A percentile compares a stretch with the other conserved stretches of the same genome.
These are phyloP conservation scores for Sporormia fimetaria DNA, from an alignment of 495 filamentous ascomycete genomes.

Conservation along the genomic window DNA sequence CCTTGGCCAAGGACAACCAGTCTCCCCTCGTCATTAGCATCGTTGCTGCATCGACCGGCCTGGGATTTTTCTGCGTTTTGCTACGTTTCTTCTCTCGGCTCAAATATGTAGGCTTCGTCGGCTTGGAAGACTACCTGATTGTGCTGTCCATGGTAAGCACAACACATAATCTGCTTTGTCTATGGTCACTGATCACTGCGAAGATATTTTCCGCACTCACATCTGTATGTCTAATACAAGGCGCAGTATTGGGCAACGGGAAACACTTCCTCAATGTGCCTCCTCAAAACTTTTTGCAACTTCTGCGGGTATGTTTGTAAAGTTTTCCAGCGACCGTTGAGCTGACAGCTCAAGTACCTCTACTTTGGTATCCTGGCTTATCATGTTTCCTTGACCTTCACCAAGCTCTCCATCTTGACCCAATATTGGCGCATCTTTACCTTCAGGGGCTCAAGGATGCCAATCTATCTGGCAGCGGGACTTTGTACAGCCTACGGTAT, in stretches of 20 bases:
- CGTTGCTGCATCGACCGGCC: no score
- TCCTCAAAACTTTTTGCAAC: background rate
- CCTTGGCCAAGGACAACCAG: no score
- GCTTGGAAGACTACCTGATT: conserved; percentile 9
- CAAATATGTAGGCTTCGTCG: background rate
- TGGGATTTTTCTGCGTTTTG: conserved; percentile 2
- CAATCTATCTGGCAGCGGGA: conserved; percentile 11
- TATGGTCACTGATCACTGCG: background rate
- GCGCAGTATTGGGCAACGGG: conserved; percentile 1
- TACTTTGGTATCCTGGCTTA: conserved; percentile 8
- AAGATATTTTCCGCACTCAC: background rate
- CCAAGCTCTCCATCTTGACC: conserved; percentile 8
- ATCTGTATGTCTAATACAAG: background rate
- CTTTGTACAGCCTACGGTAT: conserved; percentile 7
- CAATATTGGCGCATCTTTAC: conserved; percentile 11
- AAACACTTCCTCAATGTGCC: conserved; percentile 2
- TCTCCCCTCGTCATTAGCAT: no score
- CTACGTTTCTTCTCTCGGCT: conserved; percentile 11
- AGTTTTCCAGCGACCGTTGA: background rate
- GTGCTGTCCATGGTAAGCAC: conserved; percentile 4
- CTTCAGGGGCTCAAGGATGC: background rate
- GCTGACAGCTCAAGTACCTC: conserved; percentile 5
- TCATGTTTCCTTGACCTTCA: conserved; percentile 5
- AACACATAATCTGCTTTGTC: background rate
- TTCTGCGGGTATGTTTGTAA: background rate